phyloP scores from a whole-genome alignment of 306 rosid species.

The Vigna unguiculata region DNA sequence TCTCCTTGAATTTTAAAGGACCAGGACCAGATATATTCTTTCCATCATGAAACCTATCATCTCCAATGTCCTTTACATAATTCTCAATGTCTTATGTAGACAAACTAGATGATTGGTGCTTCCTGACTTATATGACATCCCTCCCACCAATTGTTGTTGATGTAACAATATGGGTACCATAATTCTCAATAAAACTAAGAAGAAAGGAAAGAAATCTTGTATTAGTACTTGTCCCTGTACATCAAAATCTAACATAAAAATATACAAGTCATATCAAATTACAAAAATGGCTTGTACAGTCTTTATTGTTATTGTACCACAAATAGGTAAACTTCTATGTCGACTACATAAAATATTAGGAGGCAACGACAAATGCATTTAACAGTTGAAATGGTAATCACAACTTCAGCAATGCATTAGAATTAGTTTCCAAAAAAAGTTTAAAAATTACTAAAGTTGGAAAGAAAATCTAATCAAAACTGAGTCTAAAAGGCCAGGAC shows the following conservation, averaged over 20 bases:
- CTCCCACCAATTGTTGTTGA: slow-evolving; percentile 97
- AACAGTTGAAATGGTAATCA: background rate
- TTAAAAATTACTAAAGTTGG: background rate
- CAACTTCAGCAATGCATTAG: background rate
- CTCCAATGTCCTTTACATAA: slow-evolving; percentile 80
- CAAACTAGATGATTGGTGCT: slow-evolving; percentile 90
- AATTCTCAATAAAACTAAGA: slow-evolving; percentile 96
- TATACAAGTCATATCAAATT: no score
- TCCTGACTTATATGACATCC: slow-evolving; percentile 92
- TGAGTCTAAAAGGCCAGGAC: background rate
- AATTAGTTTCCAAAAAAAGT: background rate
- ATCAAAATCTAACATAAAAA: slow-evolving; percentile 23
- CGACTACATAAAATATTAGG: slow-evolving; percentile 20
- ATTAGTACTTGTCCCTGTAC: slow-evolving; percentile 41
- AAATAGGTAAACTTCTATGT: slow-evolving; percentile 14
- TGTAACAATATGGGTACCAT: slow-evolving; percentile 91
- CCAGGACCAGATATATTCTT: slow-evolving; percentile 61
- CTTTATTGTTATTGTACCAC: background rate
- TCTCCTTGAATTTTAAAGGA: slow-evolving; percentile 92
- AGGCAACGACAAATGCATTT: background rate
- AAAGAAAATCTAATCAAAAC: background rate
- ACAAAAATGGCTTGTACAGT: no score
- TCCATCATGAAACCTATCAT: slow-evolving; percentile 77
- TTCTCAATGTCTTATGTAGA: slow-evolving; percentile 72
- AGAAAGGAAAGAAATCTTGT: slow-evolving; percentile 21